Evolutionary conservation across 2,329 filamentous ascomycete species (phyloP).

Genomic region (Xylariaceae sp.): DNA sequence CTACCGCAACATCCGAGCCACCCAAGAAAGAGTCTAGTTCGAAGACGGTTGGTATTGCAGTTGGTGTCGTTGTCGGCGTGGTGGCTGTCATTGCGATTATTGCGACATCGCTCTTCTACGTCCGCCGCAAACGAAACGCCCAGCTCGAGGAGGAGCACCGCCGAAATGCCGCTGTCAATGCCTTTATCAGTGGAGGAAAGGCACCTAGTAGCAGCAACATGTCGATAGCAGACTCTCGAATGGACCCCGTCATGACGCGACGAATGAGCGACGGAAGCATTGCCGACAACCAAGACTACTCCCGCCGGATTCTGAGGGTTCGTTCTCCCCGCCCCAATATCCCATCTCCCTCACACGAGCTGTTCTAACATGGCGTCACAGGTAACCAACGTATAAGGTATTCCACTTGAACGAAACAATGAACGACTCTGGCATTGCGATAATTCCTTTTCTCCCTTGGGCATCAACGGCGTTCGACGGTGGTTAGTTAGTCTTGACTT

Average conservation of each 20-base stretch:
- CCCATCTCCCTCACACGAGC: neutral
- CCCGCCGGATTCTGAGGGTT: conserved; percentile 91
- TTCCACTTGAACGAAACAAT: conserved; percentile 28
- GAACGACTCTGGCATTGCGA: conserved; percentile 30
- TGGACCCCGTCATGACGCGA: conserved; percentile 81
- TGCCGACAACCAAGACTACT: conserved; percentile 95
- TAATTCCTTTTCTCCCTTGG: conserved; percentile 27
- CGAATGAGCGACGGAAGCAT: conserved; percentile 93
- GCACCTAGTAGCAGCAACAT: conserved; percentile 59
- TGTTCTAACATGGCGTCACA: conserved; percentile 13
- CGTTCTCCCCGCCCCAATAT: conserved; percentile 27
- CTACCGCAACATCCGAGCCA: conserved; percentile 20
- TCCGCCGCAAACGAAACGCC: conserved; percentile 69
- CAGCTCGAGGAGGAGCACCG: conserved; percentile 81
- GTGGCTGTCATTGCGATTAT: conserved; percentile 60
- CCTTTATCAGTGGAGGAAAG: conserved; percentile 63
- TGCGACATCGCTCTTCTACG: conserved; percentile 66
- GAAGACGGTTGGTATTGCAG: conserved; percentile 79
- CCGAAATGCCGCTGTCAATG: conserved; percentile 71
- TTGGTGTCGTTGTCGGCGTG: conserved; percentile 80
- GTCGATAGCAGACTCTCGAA: conserved; percentile 74
- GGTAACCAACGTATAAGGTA: conserved; percentile 32
- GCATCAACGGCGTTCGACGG: conserved; percentile 33
- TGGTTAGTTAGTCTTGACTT: conserved; percentile 28
- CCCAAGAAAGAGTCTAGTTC: conserved; percentile 12